phyloP scores from a whole-genome alignment of 768 basidiomycete species.

The Boletus tylopilopsis region DNA sequence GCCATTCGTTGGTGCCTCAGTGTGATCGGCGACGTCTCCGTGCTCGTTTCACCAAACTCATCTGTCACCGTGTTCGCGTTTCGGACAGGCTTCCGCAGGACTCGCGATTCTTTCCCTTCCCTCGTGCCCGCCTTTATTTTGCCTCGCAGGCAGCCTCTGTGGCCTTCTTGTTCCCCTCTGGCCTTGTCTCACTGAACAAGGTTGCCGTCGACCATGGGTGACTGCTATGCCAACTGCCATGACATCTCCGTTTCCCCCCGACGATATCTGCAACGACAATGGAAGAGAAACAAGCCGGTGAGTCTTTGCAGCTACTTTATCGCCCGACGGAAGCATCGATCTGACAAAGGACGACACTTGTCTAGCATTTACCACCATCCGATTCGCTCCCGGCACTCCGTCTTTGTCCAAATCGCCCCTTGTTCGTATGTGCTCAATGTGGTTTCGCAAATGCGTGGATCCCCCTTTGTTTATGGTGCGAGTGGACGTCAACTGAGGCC shows the following conservation, averaged over 20 bases:
- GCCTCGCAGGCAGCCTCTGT: slow-evolving; percentile 1
- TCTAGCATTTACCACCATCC: slow-evolving; percentile 42
- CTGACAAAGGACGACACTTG: slow-evolving; percentile 6
- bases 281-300: slow-evolving; percentile 42
- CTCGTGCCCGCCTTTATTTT: slow-evolving; percentile 31
- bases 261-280: slow-evolving; percentile 38
- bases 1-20: slow-evolving; percentile 16
- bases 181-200: slow-evolving; percentile 1
- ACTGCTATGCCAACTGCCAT: slow-evolving; percentile 8
- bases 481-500: slow-evolving; percentile 43
- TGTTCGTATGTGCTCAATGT: slow-evolving; percentile 45
- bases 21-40: slow-evolving; percentile 19
- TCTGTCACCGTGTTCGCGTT: slow-evolving; percentile 22
- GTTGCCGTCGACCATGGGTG: slow-evolving; percentile 11
- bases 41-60: slow-evolving; percentile 15
- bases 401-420: slow-evolving; percentile 38
- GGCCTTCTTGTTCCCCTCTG: slow-evolving; percentile 6
- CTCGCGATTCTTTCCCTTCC: slow-evolving; percentile 23
- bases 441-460: slow-evolving; percentile 47
- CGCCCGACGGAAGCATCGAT: slow-evolving; percentile 11
- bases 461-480: slow-evolving; percentile 50
- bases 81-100: slow-evolving; percentile 25
- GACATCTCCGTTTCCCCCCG: slow-evolving; percentile 24
- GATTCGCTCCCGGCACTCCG: slow-evolving; percentile 45
- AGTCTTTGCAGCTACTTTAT: slow-evolving; percentile 16